Evolutionary conservation across 768 basidiomycete species (phyloP), one percentile per base, ranked within the genome.

Genomic region (Exidia glandulosa): DNA sequence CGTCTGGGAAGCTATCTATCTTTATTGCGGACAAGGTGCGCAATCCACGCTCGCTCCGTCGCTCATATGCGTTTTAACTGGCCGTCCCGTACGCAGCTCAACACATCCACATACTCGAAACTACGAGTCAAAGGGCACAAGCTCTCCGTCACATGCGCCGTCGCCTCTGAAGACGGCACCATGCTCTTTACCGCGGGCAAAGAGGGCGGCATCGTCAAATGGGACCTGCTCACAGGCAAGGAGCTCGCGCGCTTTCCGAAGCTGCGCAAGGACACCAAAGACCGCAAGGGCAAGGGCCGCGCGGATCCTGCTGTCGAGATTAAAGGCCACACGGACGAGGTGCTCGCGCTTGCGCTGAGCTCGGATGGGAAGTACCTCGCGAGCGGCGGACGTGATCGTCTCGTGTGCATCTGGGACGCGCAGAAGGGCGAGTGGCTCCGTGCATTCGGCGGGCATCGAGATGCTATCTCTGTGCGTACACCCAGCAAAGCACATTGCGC

Each of bases 131-230:
- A 83, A 36, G 86, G 87, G 2, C 90, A 94, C 70, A 79, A 87
- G 45, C 79, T 90, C 59, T 81, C 90, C 7, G 81, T 93, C 12
- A 95, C 96, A 1, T 84, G 85, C 31, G 88, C 94, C 2, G 81
- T 87, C 27, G 83, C 86, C 2, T 86, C 90, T 1, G 81, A 86
- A 56, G 83, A 88, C 30, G 84, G 80, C 14, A 78, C 77, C 58
- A 82, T 81, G 67, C 79, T 98, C n/a, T 97, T 86, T 70, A 92
- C 92, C 0, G 76, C 93, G 0, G 88, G 88, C 9, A 99, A 99
- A 69, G 92, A 95, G 66, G 96, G 95, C 1, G 77, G 80, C 13
- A 90, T 99, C 68, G 79, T 87, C 59, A 90, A 92, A 70, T 93
- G 90, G 88, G 82, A 90, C 67, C 75, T 94, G 30, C 70, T 68